A percentile compares a stretch with the other conserved stretches of the same genome.
phyloP scores from a whole-genome alignment of 1,284 basidiomycete genomes.

The Ganoderma sinense region DNA sequence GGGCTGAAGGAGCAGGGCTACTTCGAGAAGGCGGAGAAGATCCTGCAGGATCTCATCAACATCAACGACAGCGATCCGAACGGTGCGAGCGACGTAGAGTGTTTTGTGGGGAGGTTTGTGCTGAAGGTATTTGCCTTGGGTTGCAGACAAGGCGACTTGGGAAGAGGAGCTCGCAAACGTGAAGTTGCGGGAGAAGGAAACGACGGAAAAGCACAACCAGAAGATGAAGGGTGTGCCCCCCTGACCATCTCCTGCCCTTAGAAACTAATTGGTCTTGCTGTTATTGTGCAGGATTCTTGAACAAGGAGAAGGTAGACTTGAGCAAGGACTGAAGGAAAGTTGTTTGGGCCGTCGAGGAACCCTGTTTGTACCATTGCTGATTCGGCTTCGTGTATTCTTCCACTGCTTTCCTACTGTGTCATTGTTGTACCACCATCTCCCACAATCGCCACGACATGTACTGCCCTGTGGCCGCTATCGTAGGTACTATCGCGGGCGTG shows the following conservation, averaged over 20 bases:
- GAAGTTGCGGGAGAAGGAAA: slow-evolving; percentile 66
- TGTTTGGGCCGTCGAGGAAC: background rate
- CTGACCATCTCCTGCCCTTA: background rate
- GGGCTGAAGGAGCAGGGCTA: slow-evolving; percentile 77
- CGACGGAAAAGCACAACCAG: slow-evolving; percentile 68
- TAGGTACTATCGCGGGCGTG: background rate
- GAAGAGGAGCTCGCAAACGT: slow-evolving; percentile 69
- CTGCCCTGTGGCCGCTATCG: background rate
- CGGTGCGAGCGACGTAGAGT: slow-evolving; percentile 47
- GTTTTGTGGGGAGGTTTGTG: background rate
- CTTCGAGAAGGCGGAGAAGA: slow-evolving; percentile 72
- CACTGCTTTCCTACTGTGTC: background rate
- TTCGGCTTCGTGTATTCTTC: slow-evolving; percentile 5
- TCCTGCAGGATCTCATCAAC: slow-evolving; percentile 67
- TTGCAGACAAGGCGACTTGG: slow-evolving; percentile 61
- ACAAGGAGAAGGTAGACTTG: slow-evolving; percentile 44
- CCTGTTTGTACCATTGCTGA: slow-evolving; percentile 2
- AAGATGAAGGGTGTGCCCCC: slow-evolving; percentile 71
- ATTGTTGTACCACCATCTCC: background rate
- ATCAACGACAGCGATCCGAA: slow-evolving; percentile 62
- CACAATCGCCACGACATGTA: background rate
- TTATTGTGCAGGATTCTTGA: slow-evolving; percentile 45
- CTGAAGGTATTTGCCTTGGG: slow-evolving; percentile 5
- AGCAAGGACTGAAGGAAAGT: slow-evolving; percentile 14
- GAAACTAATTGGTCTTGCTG: no score